phyloP scores from a whole-genome alignment of 345 rosid genomes.

The Rubroshorea leprosula region DNA sequence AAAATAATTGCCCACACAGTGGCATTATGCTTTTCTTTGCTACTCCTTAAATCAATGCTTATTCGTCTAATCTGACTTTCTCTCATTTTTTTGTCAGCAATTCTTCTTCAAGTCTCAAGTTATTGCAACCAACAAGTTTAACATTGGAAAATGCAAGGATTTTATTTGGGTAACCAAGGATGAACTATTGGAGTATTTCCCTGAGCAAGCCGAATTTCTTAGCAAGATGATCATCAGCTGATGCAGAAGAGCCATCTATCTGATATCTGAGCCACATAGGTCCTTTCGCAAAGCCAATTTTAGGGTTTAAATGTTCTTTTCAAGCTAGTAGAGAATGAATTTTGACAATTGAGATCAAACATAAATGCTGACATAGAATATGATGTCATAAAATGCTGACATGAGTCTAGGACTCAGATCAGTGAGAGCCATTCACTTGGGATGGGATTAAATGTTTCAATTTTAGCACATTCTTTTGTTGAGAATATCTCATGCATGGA shows the following conservation, averaged over 20 bases:
- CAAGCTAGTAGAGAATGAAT: slow-evolving; percentile 8
- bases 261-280: not conserved
- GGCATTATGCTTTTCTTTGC: no score
- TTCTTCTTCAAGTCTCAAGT: slow-evolving; percentile 95
- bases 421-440: not conserved
- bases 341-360: slow-evolving; percentile 7
- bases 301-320: no score
- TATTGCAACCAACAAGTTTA: slow-evolving; percentile 61
- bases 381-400: not conserved
- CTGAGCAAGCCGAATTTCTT: slow-evolving; percentile 64
- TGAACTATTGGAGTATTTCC: slow-evolving; percentile 78
- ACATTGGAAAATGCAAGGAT: slow-evolving; percentile 66
- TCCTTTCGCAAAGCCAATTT: not conserved
- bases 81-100: slow-evolving; percentile 36
- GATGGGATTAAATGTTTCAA: slow-evolving; percentile 8
- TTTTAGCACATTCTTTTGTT: not conserved
- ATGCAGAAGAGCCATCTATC: no score
- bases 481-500: no score
- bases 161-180: slow-evolving; percentile 93
- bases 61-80: not conserved
- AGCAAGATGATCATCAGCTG: slow-evolving; percentile 87
- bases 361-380: slow-evolving; percentile 2
- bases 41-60: no score
- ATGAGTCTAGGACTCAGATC: not conserved
- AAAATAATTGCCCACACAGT: not conserved